These are phyloP conservation scores for Saccharomycopsis sp. DNA, from an alignment of 805 yeast genomes.

Conservation along the genomic window DNA sequence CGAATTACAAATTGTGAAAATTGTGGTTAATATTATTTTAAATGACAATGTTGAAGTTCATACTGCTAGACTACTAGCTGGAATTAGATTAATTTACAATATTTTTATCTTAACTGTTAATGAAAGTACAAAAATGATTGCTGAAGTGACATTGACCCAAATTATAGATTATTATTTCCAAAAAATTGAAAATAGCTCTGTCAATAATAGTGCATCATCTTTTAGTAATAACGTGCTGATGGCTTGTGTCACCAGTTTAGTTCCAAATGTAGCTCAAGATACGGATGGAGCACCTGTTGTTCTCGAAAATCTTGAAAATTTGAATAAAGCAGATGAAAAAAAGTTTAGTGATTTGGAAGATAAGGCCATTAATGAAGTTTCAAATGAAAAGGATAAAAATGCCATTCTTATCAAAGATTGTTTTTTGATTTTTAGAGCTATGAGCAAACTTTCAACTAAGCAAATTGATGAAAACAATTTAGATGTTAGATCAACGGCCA, in stretches of 20 bases:
- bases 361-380: constrained; percentile 19
- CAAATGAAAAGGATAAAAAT: constrained; percentile 40
- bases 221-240: constrained; percentile 7
- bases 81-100: constrained; percentile 88
- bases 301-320: constrained; percentile 23
- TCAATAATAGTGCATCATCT: neutral
- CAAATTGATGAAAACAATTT: constrained; percentile 64
- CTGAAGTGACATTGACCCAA: constrained; percentile 92
- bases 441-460: constrained; percentile 88
- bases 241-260: constrained; percentile 9
- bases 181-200: constrained; percentile 37
- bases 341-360: constrained; percentile 20
- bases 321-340: constrained; percentile 23
- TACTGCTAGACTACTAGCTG: constrained; percentile 79
- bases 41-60: constrained; percentile 78
- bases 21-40: constrained; percentile 78
- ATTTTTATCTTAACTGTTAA: constrained; percentile 78
- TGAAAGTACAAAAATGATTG: constrained; percentile 58
- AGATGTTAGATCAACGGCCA: constrained; percentile 84
- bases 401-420: constrained; percentile 82
- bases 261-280: constrained; percentile 2
- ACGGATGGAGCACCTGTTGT: constrained; percentile 19
- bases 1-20: constrained; percentile 88
- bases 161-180: constrained; percentile 80
- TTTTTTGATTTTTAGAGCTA: constrained; percentile 81